Percentiles rank a stretch among this genome's conserved stretches.
Conservation (phyloP, 2,329 filamentous ascomycete genomes). For the Fusarium paranaense region DNA sequence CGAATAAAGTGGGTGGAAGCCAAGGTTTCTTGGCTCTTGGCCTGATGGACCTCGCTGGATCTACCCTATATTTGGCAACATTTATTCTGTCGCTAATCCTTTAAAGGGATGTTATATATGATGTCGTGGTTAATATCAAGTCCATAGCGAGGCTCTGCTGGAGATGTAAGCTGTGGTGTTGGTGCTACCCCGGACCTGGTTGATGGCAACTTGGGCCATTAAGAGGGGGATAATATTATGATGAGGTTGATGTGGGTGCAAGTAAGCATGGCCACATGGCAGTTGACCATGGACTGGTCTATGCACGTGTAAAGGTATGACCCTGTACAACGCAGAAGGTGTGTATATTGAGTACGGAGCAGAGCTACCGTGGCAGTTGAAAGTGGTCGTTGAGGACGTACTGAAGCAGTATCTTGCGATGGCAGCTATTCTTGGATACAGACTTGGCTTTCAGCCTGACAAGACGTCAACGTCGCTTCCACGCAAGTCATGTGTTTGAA, state of each 20-base stretch:
- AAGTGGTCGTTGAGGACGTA: too few relatives aligned
- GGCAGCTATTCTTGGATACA: neutral
- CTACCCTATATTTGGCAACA: neutral
- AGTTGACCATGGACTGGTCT: neutral
- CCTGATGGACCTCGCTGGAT: neutral
- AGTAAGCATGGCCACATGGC: neutral
- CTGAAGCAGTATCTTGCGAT: too few relatives aligned
- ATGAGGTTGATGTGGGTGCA: neutral
- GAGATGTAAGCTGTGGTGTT: neutral
- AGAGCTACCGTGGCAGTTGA: neutral
- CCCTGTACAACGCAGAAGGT: neutral
- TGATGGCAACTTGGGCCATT: neutral
- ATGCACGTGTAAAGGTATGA: neutral
- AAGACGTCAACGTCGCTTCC: neutral
- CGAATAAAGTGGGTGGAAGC: neutral
- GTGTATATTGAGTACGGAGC: neutral
- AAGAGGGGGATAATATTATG: neutral
- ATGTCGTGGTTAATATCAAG: neutral
- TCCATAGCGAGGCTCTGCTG: neutral
- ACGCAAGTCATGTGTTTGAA: neutral
- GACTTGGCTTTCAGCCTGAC: neutral
- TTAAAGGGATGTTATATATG: neutral
- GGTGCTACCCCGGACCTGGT: conserved; percentile 10
- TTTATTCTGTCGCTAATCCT: neutral
- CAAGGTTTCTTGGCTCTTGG: neutral